Evolutionary conservation across 768 basidiomycete species (phyloP), one percentile per base, ranked within the genome.

Genomic region (Agaricus blazei): DNA sequence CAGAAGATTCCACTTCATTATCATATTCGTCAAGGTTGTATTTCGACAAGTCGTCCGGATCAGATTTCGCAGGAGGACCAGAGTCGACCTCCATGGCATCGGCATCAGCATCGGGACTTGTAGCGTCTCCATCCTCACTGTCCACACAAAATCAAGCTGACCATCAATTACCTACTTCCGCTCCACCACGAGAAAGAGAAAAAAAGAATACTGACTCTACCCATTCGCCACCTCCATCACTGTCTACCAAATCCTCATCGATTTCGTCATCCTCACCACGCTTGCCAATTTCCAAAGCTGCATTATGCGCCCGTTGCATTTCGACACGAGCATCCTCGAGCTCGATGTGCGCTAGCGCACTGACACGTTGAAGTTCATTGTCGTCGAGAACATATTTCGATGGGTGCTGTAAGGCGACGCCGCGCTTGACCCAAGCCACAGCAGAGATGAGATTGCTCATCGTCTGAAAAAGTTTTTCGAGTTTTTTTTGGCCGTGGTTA

Each of bases 1-100:
- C 64, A 41, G 65, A 60, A 24, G 70, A 52, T 61, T 67, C 58
- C 26, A 70, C 80, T 62, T 96, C 93, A 48, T 95, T 78, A 62
- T 98, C 96, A 64, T 98, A 99, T 11, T 87, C 81, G 63, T 98
- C 95, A 57, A 98, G 72, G 54, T 95, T 87, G 68, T 98, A 99
- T 59, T 92, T 75, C 0, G 88, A 81, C 19, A 99, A 73, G 70
- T 92, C 92, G 55, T 90, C 85, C 4, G 66, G 65, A 53, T 74
- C 73, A 55, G 61, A 56, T 62, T 69, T 73, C 6, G 68, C 62
- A 51, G 64, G 61, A 38, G 65, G 59, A 19, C 62, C 67, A 65
- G 69, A 61, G 65, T 83, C 83, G 58, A 83, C 78, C 48, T 82
- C 83, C 86, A 89, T 90, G 48, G 80, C 73, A 60, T 82, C 79